Conservation (phyloP, 306 rosid species). For the Morella rubra region DNA sequence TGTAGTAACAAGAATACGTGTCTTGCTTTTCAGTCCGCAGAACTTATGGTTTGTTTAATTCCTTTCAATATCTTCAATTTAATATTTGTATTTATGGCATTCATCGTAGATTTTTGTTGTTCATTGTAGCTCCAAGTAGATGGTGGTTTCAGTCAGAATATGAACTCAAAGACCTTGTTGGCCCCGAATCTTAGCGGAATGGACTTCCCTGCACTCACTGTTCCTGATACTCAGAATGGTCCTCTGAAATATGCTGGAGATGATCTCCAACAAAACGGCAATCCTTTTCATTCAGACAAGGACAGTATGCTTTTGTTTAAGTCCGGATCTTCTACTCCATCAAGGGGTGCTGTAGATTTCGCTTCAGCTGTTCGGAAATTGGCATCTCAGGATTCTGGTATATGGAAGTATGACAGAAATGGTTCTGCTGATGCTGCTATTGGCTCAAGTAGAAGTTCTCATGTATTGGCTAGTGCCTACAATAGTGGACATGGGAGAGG, state of each 20-base stretch:
- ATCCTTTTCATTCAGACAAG: constrained; percentile 64
- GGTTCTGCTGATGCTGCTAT: constrained; percentile 68
- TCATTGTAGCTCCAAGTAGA: constrained; percentile 89
- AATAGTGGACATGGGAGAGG: constrained; percentile 68
- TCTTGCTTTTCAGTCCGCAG: constrained; percentile 9
- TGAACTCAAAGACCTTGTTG: constrained; percentile 64
- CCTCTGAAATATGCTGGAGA: constrained; percentile 60
- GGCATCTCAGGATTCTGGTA: constrained; percentile 88
- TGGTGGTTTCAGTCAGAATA: constrained; percentile 65
- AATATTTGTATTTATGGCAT: not conserved
- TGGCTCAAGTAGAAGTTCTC: constrained; percentile 82
- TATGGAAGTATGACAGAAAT: constrained; percentile 80
- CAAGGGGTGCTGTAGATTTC: constrained; percentile 75
- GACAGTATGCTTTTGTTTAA: constrained; percentile 71
- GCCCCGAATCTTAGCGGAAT: constrained; percentile 73
- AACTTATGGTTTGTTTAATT: constrained; percentile 17
- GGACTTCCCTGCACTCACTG: constrained; percentile 83
- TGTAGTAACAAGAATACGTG: not conserved
- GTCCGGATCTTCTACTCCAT: constrained; percentile 61
- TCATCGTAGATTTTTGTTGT: constrained; percentile 26
- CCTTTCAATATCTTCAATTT: constrained; percentile 2
- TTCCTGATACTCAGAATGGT: constrained; percentile 54
- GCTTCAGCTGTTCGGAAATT: constrained; percentile 95
- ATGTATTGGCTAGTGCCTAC: constrained; percentile 58
- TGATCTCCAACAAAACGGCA: constrained; percentile 62